These are phyloP conservation scores for Trypanosoma boissoni DNA, from an alignment of 208 protist species.

Conservation along the genomic window DNA sequence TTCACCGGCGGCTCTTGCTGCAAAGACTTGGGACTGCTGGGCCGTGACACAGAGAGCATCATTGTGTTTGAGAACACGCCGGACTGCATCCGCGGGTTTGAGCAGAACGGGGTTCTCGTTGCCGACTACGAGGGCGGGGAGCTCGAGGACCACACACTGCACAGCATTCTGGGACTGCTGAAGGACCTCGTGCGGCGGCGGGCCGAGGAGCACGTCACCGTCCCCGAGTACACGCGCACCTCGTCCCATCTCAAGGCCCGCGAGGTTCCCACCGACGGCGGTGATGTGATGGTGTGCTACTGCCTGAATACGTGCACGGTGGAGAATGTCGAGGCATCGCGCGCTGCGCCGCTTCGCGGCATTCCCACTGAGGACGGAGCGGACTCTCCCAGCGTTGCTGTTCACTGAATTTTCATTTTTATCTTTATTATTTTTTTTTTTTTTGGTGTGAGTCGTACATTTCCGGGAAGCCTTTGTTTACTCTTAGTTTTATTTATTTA, in stretches of 20 bases:
- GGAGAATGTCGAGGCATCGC: not conserved
- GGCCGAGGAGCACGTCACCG: constrained; percentile 37
- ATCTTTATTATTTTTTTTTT: constrained; percentile 6
- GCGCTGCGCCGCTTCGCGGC: not conserved
- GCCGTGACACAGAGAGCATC: constrained; percentile 62
- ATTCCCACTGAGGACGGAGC: not conserved
- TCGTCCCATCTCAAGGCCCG: constrained; percentile 33
- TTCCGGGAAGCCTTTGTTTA: constrained; percentile 1
- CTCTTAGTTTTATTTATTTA: constrained; percentile 10
- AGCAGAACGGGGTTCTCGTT: constrained; percentile 85
- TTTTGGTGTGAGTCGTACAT: constrained; percentile 11
- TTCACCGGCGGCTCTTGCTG: constrained; percentile 51
- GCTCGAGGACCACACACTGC: constrained; percentile 79
- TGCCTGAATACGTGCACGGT: constrained; percentile 37
- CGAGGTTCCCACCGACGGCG: constrained; percentile 63
- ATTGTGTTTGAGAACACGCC: constrained; percentile 92
- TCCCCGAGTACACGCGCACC: constrained; percentile 73
- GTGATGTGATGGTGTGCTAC: constrained; percentile 61
- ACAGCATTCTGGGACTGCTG: constrained; percentile 55
- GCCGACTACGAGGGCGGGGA: constrained; percentile 91
- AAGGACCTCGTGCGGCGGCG: constrained; percentile 63
- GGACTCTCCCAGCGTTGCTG: constrained; percentile 11
- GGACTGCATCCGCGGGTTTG: constrained; percentile 84
- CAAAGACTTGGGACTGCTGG: constrained; percentile 84
- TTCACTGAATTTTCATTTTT: constrained; percentile 10